Evolutionary conservation across 164 flowering plant species (phyloP).

Genomic region (Warburgia ugandensis): DNA sequence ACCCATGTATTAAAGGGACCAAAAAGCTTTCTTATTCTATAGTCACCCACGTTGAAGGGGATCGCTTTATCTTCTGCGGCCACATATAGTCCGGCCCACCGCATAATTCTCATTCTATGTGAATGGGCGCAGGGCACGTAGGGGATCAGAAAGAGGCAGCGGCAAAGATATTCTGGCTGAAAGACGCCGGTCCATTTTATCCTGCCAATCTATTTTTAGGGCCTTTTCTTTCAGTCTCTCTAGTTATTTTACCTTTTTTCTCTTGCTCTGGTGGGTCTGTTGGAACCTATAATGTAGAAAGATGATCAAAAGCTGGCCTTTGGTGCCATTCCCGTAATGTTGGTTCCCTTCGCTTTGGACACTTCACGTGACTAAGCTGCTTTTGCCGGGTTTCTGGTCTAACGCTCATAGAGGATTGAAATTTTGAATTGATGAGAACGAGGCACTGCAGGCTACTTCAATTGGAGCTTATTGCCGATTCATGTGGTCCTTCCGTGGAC

Average conservation of each 20-base stretch:
- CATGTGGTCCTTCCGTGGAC: too few relatives aligned
- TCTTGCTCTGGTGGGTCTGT: background rate
- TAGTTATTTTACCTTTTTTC: background rate
- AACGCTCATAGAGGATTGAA: background rate
- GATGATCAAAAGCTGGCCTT: conserved; percentile 2
- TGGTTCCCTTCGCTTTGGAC: background rate
- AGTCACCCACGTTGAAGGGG: background rate
- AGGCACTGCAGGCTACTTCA: too few relatives aligned
- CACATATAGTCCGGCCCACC: background rate
- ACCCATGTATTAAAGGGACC: background rate
- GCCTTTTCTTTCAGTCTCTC: background rate
- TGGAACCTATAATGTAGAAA: background rate
- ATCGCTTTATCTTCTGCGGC: background rate
- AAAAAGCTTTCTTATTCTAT: background rate
- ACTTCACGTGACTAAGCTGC: background rate
- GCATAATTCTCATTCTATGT: background rate
- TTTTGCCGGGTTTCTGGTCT: background rate
- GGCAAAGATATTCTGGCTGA: background rate
- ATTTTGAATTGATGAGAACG: background rate
- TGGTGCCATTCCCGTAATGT: background rate
- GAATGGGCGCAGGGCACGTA: background rate
- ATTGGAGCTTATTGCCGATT: too few relatives aligned
- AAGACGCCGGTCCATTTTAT: background rate
- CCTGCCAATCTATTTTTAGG: background rate
- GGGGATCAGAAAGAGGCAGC: background rate